phyloP scores from a whole-genome alignment of 371 early-diverging fungal species.

The Mucor indicus region DNA sequence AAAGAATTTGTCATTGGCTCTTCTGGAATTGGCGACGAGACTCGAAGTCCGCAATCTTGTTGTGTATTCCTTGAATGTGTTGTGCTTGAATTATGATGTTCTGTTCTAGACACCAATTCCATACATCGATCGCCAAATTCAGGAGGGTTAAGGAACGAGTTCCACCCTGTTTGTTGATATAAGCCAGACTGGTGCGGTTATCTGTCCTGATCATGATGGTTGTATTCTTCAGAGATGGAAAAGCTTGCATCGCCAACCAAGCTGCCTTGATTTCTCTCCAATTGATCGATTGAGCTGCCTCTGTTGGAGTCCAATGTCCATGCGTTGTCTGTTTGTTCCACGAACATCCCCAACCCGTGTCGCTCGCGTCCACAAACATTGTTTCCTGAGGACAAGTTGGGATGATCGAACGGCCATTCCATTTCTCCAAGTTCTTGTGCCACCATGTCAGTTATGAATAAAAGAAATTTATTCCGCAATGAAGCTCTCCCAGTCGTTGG shows the following conservation, averaged over 20 bases:
- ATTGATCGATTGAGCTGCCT: constrained; percentile 16
- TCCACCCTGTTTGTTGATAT: constrained; percentile 28
- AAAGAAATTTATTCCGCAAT: constrained; percentile 15
- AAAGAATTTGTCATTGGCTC: constrained; percentile 12
- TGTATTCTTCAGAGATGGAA: constrained; percentile 1
- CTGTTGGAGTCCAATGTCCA: constrained; percentile 12
- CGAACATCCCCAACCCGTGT: constrained; percentile 15
- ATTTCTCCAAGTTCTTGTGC: neutral
- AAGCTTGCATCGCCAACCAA: neutral
- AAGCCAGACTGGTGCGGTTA: constrained; percentile 23
- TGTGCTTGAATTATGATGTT: constrained; percentile 15
- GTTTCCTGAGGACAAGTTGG: constrained; percentile 1
- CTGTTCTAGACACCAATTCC: constrained; percentile 15
- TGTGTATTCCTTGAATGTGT: constrained; percentile 18
- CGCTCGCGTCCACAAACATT: constrained; percentile 17
- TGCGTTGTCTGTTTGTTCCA: constrained; percentile 1
- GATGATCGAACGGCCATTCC: constrained; percentile 12
- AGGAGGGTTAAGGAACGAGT: constrained; percentile 17
- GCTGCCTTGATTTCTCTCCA: constrained; percentile 13
- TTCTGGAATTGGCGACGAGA: constrained; percentile 12
- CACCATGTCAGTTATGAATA: constrained; percentile 15
- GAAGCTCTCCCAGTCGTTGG: constrained; percentile 12
- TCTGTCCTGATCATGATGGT: constrained; percentile 21
- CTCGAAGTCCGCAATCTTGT: constrained; percentile 12
- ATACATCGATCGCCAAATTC: constrained; percentile 17